Evolutionary conservation across 2,329 filamentous ascomycete genomes (phyloP), one percentile per base, ranked within the genome.

Genomic region (Aspergillus ustus): DNA sequence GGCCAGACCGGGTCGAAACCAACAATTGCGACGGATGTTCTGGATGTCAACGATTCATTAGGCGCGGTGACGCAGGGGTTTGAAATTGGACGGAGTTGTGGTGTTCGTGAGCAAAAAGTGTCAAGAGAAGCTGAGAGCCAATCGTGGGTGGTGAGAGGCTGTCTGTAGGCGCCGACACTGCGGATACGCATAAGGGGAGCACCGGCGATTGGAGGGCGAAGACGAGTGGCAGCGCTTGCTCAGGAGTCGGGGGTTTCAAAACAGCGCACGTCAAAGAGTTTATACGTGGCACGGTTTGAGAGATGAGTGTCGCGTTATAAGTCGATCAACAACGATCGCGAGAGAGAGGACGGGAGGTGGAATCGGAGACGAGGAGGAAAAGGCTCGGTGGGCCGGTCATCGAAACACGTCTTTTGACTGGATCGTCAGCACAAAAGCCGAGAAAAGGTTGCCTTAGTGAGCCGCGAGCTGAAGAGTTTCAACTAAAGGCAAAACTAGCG

Each of bases 131-230:
- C 44, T 20, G 44, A 61, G 59, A 57, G 57, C 69, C 69, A 70
- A 71, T 69, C 56, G 50, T 37, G 43, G 51, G 49, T 51, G 59
- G 48, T 44, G 22, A 44, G 29, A 58, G 48, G 29, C 43, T 54
- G 52, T 57, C 25, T 63, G 52, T 60, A 70, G 67, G 69, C 69
- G 67, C 69, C 66, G 61, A 63, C 65, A 63, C 52, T 57, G 63
- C 62, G 59, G 62, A 68, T 62, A 59, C 61, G 52, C 34, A 52
- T 37, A 20, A 37, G 55, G 43, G 51, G 54, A 60, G 37, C 37
- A 60, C 13, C 50, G 56, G 48, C 55, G 55, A 64, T 60, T 59
- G 56, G 53, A 57, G 61, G 51, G 29, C 54, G 40, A 61, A 52
- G 45, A 65, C 49, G 52, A 52, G 56, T 55, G 58, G 61, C 59